These are phyloP conservation scores for Scheffersomyces titani DNA, from an alignment of 1,139 yeast species.

Conservation along the genomic window DNA sequence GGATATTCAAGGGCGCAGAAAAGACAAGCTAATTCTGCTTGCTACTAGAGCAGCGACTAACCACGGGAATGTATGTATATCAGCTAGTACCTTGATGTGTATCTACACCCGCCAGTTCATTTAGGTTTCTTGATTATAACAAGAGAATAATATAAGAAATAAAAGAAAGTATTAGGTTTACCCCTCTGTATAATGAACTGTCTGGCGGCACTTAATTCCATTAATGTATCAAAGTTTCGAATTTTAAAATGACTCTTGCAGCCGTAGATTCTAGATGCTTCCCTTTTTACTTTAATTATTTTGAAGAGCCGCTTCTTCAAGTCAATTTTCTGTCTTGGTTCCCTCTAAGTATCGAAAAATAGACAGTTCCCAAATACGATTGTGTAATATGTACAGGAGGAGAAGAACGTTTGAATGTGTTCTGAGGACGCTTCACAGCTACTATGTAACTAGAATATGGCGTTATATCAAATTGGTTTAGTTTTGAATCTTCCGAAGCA, in stretches of 20 bases:
- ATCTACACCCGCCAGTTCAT: no score
- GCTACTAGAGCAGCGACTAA: neutral
- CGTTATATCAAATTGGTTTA: no score
- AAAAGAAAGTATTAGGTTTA: neutral
- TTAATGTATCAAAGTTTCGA: neutral
- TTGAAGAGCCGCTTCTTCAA: neutral
- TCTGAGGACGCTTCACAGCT: neutral
- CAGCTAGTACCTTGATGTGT: no score
- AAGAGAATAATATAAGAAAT: neutral
- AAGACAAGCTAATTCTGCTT: neutral
- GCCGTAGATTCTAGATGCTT: neutral
- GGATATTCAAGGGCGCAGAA: neutral
- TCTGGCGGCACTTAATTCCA: neutral
- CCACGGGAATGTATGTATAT: neutral
- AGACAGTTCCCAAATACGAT: neutral
- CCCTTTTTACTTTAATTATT: no score
- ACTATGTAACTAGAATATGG: no score
- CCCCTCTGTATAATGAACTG: neutral
- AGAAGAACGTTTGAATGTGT: neutral
- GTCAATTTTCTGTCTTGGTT: neutral
- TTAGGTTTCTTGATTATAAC: no score
- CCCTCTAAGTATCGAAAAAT: neutral
- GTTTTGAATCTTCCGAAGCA: no score
- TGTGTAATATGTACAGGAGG: neutral
- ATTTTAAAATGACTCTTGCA: neutral